A percentile compares a stretch with the other conserved stretches of the same genome.
Evolutionary conservation across 2,329 filamentous ascomycete species (phyloP).

Genomic region (Stagonosporopsis chrysanthemi): DNA sequence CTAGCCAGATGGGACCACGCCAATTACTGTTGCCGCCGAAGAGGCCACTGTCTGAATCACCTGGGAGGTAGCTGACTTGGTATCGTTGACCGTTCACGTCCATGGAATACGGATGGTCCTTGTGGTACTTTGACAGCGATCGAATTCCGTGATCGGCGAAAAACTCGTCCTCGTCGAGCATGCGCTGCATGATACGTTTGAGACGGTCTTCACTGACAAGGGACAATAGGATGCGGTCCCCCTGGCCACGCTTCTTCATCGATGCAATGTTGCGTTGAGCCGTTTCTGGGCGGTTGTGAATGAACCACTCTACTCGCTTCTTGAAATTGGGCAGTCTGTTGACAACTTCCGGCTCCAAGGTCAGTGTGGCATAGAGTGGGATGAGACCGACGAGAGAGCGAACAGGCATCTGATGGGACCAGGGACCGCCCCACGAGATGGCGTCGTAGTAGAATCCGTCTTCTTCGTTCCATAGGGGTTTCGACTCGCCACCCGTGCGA

Average conservation of each 20-base stretch:
- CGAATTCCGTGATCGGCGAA: conserved; percentile 88
- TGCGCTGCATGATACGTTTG: conserved; percentile 84
- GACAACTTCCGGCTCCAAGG: conserved; percentile 90
- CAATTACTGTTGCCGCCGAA: conserved; percentile 99
- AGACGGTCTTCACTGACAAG: conserved; percentile 94
- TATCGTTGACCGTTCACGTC: conserved; percentile 92
- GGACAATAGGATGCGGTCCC: conserved; percentile 83
- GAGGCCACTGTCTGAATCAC: conserved; percentile 93
- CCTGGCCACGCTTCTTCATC: conserved; percentile 89
- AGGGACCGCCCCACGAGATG: conserved; percentile 93
- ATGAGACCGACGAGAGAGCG: conserved; percentile 92
- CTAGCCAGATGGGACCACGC: conserved; percentile 93
- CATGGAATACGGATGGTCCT: conserved; percentile 91
- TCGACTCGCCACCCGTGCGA: conserved; percentile 72
- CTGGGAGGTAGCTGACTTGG: conserved; percentile 86
- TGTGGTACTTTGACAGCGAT: conserved; percentile 89
- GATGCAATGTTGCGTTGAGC: conserved; percentile 94
- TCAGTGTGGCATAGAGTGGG: conserved; percentile 89
- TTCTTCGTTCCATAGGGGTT: conserved; percentile 93
- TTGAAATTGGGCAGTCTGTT: conserved; percentile 93
- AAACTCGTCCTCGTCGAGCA: conserved; percentile 95
- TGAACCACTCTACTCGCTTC: conserved; percentile 91
- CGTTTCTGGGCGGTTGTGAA: conserved; percentile 83
- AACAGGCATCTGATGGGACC: conserved; percentile 90
- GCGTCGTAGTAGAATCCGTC: conserved; percentile 99